Evolutionary conservation across 148 eudicot species (phyloP), one percentile per base, ranked within the genome.

Genomic region (Rhododendron mucronatum): DNA sequence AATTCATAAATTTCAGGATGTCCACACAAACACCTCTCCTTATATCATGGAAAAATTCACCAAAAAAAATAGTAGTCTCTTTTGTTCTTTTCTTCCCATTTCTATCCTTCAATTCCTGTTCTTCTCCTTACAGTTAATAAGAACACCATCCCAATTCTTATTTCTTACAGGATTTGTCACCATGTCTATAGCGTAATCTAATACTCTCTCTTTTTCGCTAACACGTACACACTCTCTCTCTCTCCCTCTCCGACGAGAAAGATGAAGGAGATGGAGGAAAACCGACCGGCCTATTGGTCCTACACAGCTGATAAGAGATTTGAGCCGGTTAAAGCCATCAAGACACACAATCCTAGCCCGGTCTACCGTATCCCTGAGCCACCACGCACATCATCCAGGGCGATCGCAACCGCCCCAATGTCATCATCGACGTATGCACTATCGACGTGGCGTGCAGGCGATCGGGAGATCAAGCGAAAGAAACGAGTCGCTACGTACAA

Each of bases 401-500:
- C 53, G 18, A 80, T 51, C 5, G 18, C 63, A 50, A 7, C 59
- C 8, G 4, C 10, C 11, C 39, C 45, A 39, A 3, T 81, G 33
- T 83, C 83, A 16, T 53, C 88, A 1, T 33, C 85, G 1, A 26
- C 88, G 2, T 18, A 16, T 9, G 26, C 41, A 2, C 16, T 48
- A 13, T 28, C 82, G 35, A 7, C 81, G 14, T 5, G 63, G n/a
- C 35, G 85, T 0, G 4, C 3, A 8, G 1, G 23, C 23, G 77
- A 41, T 8, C 12, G 55, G 11, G 91, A 86, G 47, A 13, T 86
- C 6, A 87, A 88, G 75, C 85, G 91, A 86, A 90, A 86, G 83
- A 85, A 82, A 33, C 82, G 93, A 67, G n/a, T 92, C 48, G 90
- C 81, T 13, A 80, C 75, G 18, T 90, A 90, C 85, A 87, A 88